Conservation (phyloP, 148 eudicot genomes). For the Nyssa sinensis region DNA sequence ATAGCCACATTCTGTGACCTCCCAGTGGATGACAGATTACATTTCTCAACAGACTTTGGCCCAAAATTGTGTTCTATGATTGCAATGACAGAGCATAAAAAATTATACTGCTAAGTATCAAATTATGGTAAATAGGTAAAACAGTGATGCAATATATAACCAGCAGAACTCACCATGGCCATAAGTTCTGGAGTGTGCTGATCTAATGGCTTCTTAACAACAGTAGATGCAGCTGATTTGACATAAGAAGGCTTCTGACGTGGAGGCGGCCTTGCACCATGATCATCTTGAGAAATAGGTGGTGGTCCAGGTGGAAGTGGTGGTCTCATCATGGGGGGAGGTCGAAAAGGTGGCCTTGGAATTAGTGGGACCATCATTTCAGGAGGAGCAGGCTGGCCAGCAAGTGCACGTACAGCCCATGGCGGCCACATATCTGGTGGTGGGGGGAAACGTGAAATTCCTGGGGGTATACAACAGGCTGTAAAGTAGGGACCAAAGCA, state of each 20-base stretch:
- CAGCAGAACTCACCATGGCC: slow-evolving; percentile 57
- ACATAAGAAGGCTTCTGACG: slow-evolving; percentile 90
- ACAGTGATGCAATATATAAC: neutral
- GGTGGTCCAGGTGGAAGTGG: slow-evolving; percentile 99
- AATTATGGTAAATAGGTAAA: too few relatives aligned
- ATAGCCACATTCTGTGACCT: too few relatives aligned
- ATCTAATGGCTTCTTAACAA: slow-evolving; percentile 96
- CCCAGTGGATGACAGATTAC: neutral
- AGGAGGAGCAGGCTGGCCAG: too few relatives aligned
- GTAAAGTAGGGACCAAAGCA: slow-evolving; percentile 45
- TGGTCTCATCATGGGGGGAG: slow-evolving; percentile 94
- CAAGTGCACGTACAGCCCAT: slow-evolving; percentile 15
- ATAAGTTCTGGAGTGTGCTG: slow-evolving; percentile 98
- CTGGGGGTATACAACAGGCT: slow-evolving; percentile 79
- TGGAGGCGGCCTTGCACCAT: slow-evolving; percentile 39
- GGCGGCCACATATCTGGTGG: slow-evolving; percentile 68
- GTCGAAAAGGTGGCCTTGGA: slow-evolving; percentile 80
- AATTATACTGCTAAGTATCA: neutral
- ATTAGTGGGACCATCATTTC: slow-evolving; percentile 71
- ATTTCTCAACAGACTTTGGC: neutral
- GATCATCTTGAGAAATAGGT: slow-evolving; percentile 51
- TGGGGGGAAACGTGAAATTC: slow-evolving; percentile 71
- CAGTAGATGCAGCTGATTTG: slow-evolving; percentile 96
- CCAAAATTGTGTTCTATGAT: too few relatives aligned
- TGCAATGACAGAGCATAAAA: too few relatives aligned